These are phyloP conservation scores for Mucor lusitanicus DNA, from an alignment of 371 early-diverging fungal genomes.

Conservation along the genomic window DNA sequence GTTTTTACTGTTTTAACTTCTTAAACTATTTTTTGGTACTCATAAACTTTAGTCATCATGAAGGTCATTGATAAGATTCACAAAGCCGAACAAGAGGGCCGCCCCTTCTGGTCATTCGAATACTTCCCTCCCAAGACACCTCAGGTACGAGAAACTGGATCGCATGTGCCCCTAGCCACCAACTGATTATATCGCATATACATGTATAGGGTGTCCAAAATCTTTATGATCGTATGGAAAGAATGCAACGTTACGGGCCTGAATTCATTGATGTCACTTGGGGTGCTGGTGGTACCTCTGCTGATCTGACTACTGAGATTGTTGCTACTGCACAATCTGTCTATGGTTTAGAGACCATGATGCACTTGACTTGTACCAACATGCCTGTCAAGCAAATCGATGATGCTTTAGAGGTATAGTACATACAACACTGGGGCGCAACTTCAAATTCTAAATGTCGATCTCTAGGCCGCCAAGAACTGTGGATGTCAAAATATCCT, in stretches of 20 bases:
- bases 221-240: conserved; percentile 78
- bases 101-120: conserved; percentile 91
- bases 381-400: conserved; percentile 90
- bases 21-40: conserved; percentile 1
- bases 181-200: background rate
- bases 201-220: conserved; percentile 69
- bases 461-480: conserved; percentile 77
- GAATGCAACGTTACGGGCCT: conserved; percentile 93
- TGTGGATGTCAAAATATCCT: conserved; percentile 95
- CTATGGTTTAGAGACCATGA: conserved; percentile 93
- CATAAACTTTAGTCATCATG: conserved; percentile 34
- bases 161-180: background rate
- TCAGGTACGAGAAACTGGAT: conserved; percentile 49
- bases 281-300: conserved; percentile 94
- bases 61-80: conserved; percentile 81
- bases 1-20: conserved; percentile 8
- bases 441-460: background rate
- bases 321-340: conserved; percentile 91
- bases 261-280: conserved; percentile 96
- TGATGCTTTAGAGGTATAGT: conserved; percentile 68
- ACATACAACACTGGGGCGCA: background rate
- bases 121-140: conserved; percentile 97
- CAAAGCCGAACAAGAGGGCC: conserved; percentile 69
- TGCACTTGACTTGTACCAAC: conserved; percentile 98
- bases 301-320: conserved; percentile 86